These are phyloP conservation scores for Penicillium parvum DNA, from an alignment of 495 filamentous ascomycete species.

Conservation along the genomic window DNA sequence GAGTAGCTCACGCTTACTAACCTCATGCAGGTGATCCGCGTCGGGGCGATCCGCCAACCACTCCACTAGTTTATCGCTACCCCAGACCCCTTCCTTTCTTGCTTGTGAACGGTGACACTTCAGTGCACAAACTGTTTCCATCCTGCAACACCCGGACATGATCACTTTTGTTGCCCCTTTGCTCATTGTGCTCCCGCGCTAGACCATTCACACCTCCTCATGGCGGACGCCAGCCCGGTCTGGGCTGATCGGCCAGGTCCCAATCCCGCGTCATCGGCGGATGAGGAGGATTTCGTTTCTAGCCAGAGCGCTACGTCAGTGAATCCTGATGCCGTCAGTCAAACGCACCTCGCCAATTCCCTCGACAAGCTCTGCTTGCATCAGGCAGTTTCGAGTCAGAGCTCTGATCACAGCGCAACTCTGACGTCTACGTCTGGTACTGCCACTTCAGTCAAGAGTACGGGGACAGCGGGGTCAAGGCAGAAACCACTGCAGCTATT, in stretches of 20 bases:
- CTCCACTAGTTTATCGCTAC: constrained; percentile 18
- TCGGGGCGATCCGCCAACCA: constrained; percentile 14
- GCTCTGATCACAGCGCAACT: constrained; percentile 6
- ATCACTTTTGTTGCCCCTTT: no score
- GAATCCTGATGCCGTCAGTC: constrained; percentile 10
- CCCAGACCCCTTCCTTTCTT: constrained; percentile 10
- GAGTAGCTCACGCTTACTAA: constrained; percentile 7
- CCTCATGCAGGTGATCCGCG: constrained; percentile 11
- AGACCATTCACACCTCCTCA: constrained; percentile 5
- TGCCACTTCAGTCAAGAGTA: not conserved
- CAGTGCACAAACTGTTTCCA: no score
- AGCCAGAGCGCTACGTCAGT: constrained; percentile 31
- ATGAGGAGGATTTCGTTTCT: constrained; percentile 35
- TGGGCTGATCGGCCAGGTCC: constrained; percentile 24
- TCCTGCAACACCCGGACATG: no score
- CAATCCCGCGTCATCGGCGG: constrained; percentile 27
- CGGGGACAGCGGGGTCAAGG: not conserved
- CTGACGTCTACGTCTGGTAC: constrained; percentile 10
- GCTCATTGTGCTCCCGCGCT: not conserved
- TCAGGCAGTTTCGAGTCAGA: constrained; percentile 10
- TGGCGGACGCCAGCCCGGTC: constrained; percentile 17
- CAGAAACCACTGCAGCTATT: constrained; percentile 55
- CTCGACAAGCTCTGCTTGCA: constrained; percentile 34
- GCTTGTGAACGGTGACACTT: no score
- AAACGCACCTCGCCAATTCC: constrained; percentile 8